Evolutionary conservation across 1,284 basidiomycete species (phyloP), one percentile per base, ranked within the genome.

Genomic region (Puccinia horiana): DNA sequence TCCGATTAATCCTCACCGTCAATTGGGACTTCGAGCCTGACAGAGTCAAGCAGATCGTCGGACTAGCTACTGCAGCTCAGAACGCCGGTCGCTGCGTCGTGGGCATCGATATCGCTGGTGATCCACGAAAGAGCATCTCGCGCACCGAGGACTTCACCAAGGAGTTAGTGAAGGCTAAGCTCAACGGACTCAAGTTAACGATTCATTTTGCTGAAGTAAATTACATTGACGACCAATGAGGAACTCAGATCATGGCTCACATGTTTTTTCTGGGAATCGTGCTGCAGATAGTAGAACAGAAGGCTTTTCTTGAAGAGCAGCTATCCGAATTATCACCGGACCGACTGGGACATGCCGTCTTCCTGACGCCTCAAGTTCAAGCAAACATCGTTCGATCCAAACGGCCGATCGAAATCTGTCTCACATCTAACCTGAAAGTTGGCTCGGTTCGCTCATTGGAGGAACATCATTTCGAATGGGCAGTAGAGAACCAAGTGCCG

Each of bases 381-480:
- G 47, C 56, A 58, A 23, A 72, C 20, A 70, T 80, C 20, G 16
- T 80, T 32, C 35, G 16, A 63, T 20, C 16, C 37, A 72, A 80
- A 58, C 37, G 49, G 32, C 78, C 78, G 32, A 80, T 80, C 40
- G 78, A 80, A 47, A 80, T 80, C 26, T 80, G 78, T 58, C 32
- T 80, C 18, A 72, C 78, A 26, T 80, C 78, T 1, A 80, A 80
- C 32, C 42, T 80, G 2, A 70, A 72, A 40, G 35, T 54, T 26
- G 47, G 49, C 35, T 67, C 67, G 32, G 47, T 80, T 18, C 32
- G 20, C 69, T 58, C 49, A 11, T 29, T 80, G 20, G 67, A 80
- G 37, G 69, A 52, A 18, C 78, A 80, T 49, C 78, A 80, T 73
- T 56, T 80, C 23, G 44, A 26, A 44, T 80, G 78, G 78, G 78